Conservation (phyloP, 768 basidiomycete species). For the Kwoniella pini region DNA sequence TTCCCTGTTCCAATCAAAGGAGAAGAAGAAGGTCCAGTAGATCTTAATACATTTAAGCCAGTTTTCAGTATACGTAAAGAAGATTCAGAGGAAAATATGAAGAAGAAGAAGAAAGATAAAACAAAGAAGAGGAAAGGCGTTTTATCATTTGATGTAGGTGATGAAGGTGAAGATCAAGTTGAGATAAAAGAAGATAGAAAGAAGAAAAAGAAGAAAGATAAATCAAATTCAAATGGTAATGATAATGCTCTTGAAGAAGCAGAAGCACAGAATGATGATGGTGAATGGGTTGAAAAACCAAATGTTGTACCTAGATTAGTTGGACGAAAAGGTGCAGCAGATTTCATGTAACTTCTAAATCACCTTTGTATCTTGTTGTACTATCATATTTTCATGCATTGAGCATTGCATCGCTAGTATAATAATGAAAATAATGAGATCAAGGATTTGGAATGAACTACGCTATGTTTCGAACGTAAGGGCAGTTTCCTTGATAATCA, state of each 20-base stretch:
- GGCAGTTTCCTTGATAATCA: slow-evolving; percentile 77
- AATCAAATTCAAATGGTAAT: slow-evolving; percentile 48
- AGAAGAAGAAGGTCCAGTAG: slow-evolving; percentile 56
- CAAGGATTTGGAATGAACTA: too few relatives aligned
- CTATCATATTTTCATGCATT: too few relatives aligned
- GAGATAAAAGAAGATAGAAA: slow-evolving; percentile 57
- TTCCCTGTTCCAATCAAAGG: slow-evolving; percentile 18
- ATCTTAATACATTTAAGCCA: slow-evolving; percentile 79
- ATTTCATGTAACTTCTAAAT: slow-evolving; percentile 78
- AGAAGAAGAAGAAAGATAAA: slow-evolving; percentile 59
- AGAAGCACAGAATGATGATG: slow-evolving; percentile 8
- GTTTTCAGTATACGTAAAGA: slow-evolving; percentile 65
- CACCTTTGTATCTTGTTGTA: too few relatives aligned
- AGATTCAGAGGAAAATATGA: slow-evolving; percentile 37
- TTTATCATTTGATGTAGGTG: slow-evolving; percentile 70
- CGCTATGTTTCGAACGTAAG: slow-evolving; percentile 78
- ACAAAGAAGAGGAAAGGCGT: slow-evolving; percentile 61
- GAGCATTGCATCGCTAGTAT: too few relatives aligned
- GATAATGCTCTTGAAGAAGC: background rate
- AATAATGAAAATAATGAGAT: too few relatives aligned
- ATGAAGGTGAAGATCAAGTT: slow-evolving; percentile 60
- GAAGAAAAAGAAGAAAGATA: slow-evolving; percentile 56
- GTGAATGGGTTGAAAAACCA: slow-evolving; percentile 47
- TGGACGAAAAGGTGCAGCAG: slow-evolving; percentile 70
- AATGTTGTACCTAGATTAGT: slow-evolving; percentile 47